phyloP scores from a whole-genome alignment of 148 eudicot genomes.

The Rhododendron kiyosumense region DNA sequence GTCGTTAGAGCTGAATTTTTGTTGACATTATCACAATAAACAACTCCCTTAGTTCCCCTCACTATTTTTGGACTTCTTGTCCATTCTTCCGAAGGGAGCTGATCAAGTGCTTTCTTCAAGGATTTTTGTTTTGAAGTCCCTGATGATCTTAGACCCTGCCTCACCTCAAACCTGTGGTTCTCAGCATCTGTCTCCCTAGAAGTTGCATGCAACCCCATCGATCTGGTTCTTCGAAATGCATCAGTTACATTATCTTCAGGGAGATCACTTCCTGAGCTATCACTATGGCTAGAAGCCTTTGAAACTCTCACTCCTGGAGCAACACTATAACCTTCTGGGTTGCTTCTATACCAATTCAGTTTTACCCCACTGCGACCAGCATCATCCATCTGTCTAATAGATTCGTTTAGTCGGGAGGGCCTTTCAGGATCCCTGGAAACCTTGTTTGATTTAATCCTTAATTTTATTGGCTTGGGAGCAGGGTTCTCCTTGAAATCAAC shows the following conservation, averaged over 20 bases:
- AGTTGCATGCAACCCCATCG: slow-evolving; percentile 55
- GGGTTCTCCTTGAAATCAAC: slow-evolving; percentile 29
- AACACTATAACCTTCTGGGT: slow-evolving; percentile 20
- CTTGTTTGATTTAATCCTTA: slow-evolving; percentile 52
- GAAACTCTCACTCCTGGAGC: slow-evolving; percentile 31
- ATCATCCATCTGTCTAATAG: slow-evolving; percentile 5
- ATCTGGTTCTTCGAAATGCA: slow-evolving; percentile 65
- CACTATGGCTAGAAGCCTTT: slow-evolving; percentile 18
- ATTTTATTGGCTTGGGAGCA: slow-evolving; percentile 37
- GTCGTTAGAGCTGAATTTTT: slow-evolving; percentile 19
- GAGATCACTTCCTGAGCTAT: slow-evolving; percentile 30
- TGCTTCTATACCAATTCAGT: slow-evolving; percentile 13
- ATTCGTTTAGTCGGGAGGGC: slow-evolving; percentile 21
- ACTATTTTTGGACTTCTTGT: slow-evolving; percentile 21
- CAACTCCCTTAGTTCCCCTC: slow-evolving; percentile 36
- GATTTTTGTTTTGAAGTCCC: slow-evolving; percentile 33
- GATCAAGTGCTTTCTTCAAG: slow-evolving; percentile 14
- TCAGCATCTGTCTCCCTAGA: slow-evolving; percentile 35
- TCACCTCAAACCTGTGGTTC: slow-evolving; percentile 27
- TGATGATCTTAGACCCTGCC: slow-evolving; percentile 30
- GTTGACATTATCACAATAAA: slow-evolving; percentile 20
- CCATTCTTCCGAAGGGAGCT: slow-evolving; percentile 21
- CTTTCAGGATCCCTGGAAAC: slow-evolving; percentile 25
- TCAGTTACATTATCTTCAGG: slow-evolving; percentile 50
- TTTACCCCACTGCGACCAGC: neutral